Evolutionary conservation across 805 yeast species (phyloP).

Genomic region (Cyberlindnera saturnus): DNA sequence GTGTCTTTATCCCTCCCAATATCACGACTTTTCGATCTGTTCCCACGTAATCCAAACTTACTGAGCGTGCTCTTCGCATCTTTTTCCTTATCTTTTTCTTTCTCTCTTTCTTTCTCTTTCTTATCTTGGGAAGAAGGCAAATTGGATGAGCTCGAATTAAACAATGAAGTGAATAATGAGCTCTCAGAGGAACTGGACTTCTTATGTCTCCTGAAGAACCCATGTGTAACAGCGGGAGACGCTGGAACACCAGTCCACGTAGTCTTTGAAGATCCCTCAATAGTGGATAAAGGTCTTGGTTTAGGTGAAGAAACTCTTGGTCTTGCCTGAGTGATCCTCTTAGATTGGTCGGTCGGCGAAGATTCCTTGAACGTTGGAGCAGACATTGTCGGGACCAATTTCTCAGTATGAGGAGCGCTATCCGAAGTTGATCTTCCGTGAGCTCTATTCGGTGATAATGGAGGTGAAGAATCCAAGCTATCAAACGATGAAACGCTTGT

Average conservation of each 20-base stretch:
- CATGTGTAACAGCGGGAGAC: conserved; percentile 28
- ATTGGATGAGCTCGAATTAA: conserved; percentile 30
- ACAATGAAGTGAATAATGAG: conserved; percentile 33
- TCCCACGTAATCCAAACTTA: conserved; percentile 16
- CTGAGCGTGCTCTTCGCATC: conserved; percentile 19
- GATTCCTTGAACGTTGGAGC: conserved; percentile 25
- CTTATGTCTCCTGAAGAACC: conserved; percentile 57
- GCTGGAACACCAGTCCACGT: conserved; percentile 29
- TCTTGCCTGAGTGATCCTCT: conserved; percentile 1
- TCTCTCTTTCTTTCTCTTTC: conserved; percentile 4
- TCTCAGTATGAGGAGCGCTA: conserved; percentile 9
- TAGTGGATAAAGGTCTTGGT: conserved; percentile 32
- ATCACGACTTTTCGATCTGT: conserved; percentile 13
- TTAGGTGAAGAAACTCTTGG: conserved; percentile 1
- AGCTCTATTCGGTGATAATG: conserved; percentile 2
- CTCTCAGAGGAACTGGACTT: conserved; percentile 60
- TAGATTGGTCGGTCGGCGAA: background rate
- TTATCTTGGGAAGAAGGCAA: conserved; percentile 15
- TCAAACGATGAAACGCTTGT: conserved; percentile 18
- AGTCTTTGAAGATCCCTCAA: conserved; percentile 26
- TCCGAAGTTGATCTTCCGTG: conserved; percentile 26
- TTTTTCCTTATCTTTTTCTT: conserved; percentile 2
- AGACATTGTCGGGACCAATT: conserved; percentile 29
- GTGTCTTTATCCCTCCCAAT: conserved; percentile 2
- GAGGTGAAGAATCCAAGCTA: conserved; percentile 18